Evolutionary conservation across 352 stramenopile genomes (phyloP).

Genomic region (Thraustochytrium sp.): DNA sequence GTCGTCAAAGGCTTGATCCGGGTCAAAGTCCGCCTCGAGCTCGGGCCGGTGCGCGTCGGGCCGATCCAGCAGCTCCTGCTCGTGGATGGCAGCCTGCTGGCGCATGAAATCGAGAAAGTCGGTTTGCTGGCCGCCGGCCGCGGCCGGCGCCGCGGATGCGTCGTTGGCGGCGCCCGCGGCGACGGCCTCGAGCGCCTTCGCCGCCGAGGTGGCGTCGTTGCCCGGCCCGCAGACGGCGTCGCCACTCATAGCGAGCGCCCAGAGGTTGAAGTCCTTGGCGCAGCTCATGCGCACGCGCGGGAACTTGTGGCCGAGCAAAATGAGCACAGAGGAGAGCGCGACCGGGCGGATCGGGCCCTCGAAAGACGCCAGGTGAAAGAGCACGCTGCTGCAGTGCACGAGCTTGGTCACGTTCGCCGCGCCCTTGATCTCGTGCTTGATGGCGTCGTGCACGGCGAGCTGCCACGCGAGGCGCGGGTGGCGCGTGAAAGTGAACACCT

Average conservation of each 20-base stretch:
- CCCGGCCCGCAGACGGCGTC: background rate
- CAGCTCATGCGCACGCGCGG: slow-evolving; percentile 72
- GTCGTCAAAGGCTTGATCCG: slow-evolving; percentile 26
- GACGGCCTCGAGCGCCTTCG: background rate
- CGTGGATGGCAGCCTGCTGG: slow-evolving; percentile 54
- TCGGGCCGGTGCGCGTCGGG: background rate
- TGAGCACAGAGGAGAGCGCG: slow-evolving; percentile 61
- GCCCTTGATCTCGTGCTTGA: slow-evolving; percentile 62
- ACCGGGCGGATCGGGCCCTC: slow-evolving; percentile 59
- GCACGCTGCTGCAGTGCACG: slow-evolving; percentile 59
- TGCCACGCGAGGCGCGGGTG: slow-evolving; percentile 57
- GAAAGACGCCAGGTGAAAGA: slow-evolving; percentile 66
- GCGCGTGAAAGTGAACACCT: slow-evolving; percentile 57
- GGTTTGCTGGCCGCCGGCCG: slow-evolving; percentile 46
- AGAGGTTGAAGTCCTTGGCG: slow-evolving; percentile 71
- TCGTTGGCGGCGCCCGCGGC: slow-evolving; percentile 50
- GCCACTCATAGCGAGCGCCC: slow-evolving; percentile 42
- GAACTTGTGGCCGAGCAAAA: slow-evolving; percentile 73
- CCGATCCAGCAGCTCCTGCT: slow-evolving; percentile 53
- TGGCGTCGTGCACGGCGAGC: slow-evolving; percentile 57
- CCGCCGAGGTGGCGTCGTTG: background rate
- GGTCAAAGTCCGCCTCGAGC: slow-evolving; percentile 13
- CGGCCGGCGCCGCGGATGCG: slow-evolving; percentile 50
- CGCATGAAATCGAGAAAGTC: slow-evolving; percentile 3
- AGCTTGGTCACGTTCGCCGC: slow-evolving; percentile 61